phyloP scores from a whole-genome alignment of 2,329 filamentous ascomycete species.

The Emydomyces testavorans region DNA sequence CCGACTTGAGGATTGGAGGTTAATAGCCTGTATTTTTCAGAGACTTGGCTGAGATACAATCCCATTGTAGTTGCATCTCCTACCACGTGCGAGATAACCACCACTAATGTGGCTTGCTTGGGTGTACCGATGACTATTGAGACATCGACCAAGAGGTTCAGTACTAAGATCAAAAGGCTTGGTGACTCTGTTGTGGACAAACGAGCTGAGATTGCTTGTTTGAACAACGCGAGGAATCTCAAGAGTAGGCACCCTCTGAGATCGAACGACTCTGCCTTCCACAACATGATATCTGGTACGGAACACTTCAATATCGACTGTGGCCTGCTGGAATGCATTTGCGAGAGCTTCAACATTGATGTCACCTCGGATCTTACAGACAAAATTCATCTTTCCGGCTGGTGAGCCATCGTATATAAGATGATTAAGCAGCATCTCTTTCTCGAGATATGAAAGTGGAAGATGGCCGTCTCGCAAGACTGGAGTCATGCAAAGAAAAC shows the following conservation, averaged over 20 bases:
- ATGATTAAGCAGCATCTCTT: neutral
- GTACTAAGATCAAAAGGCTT: neutral
- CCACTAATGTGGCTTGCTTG: neutral
- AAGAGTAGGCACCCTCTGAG: neutral
- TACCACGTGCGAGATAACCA: constrained; percentile 5
- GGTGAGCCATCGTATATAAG: neutral
- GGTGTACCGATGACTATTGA: neutral
- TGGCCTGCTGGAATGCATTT: neutral
- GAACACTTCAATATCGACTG: neutral
- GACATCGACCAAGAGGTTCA: neutral
- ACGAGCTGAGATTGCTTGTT: too few species aligned
- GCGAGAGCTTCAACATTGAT: neutral
- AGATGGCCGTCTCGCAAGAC: neutral
- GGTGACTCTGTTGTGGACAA: too few species aligned
- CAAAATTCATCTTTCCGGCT: constrained; percentile 1
- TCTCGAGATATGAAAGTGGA: neutral
- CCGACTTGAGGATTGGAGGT: too few species aligned
- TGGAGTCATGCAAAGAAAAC: neutral
- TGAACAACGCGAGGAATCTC: too few species aligned
- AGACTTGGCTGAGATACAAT: constrained; percentile 4
- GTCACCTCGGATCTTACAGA: neutral
- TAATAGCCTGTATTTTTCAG: too few species aligned
- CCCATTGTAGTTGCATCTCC: constrained; percentile 1
- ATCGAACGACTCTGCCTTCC: neutral
- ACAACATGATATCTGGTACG: neutral